These are phyloP conservation scores for Isabelozyma gotoi DNA, from an alignment of 805 yeast genomes.

Conservation along the genomic window DNA sequence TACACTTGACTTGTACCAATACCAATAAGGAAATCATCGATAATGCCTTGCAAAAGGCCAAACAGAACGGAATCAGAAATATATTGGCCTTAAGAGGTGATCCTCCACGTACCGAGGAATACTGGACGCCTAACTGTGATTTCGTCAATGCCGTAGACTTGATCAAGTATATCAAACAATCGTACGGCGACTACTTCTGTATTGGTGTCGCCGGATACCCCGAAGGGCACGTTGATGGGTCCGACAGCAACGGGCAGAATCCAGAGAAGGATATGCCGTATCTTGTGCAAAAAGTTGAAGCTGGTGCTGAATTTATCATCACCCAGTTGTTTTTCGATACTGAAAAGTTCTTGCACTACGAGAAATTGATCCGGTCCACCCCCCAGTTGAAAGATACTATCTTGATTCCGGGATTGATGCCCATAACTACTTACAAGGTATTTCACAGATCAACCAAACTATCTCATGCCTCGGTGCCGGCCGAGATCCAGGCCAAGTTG, in stretches of 20 bases:
- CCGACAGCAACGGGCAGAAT: slow-evolving; percentile 64
- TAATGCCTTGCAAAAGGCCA: slow-evolving; percentile 70
- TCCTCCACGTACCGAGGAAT: slow-evolving; percentile 80
- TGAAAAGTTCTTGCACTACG: slow-evolving; percentile 70
- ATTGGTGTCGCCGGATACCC: slow-evolving; percentile 98
- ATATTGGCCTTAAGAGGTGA: slow-evolving; percentile 94
- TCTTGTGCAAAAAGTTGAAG: slow-evolving; percentile 79
- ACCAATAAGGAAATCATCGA: slow-evolving; percentile 78
- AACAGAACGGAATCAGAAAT: slow-evolving; percentile 76
- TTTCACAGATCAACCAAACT: slow-evolving; percentile 87
- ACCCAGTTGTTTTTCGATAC: slow-evolving; percentile 91
- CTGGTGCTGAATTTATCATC: slow-evolving; percentile 93
- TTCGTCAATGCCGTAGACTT: slow-evolving; percentile 84
- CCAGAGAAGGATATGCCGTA: slow-evolving; percentile 71
- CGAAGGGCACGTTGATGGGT: slow-evolving; percentile 93
- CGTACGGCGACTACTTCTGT: slow-evolving; percentile 81
- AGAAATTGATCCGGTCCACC: slow-evolving; percentile 45
- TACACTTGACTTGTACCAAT: slow-evolving; percentile 96
- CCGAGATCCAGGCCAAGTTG: slow-evolving; percentile 48
- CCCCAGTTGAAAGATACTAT: slow-evolving; percentile 48
- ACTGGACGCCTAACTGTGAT: slow-evolving; percentile 52
- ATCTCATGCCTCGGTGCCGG: slow-evolving; percentile 83
- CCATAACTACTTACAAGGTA: slow-evolving; percentile 78
- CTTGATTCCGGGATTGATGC: slow-evolving; percentile 87
- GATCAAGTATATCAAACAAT: slow-evolving; percentile 69